A percentile compares a stretch with the other conserved stretches of the same genome.
These are phyloP conservation scores for Guyanaporus albipodus DNA, from an alignment of 768 basidiomycete genomes.

Conservation along the genomic window DNA sequence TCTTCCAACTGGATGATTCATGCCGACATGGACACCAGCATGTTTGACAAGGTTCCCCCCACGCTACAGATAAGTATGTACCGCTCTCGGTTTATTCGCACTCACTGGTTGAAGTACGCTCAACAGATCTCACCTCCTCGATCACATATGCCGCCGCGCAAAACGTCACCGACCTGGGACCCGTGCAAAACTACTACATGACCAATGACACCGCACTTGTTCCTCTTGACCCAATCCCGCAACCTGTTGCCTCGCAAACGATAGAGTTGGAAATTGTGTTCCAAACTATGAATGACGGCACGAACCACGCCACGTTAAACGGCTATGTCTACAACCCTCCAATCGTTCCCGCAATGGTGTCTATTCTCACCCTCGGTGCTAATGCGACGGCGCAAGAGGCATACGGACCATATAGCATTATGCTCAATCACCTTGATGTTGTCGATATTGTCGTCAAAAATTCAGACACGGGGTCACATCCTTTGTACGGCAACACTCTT, in stretches of 20 bases:
- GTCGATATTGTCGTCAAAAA: constrained; percentile 78
- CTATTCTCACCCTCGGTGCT: constrained; percentile 67
- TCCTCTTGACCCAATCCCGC: constrained; percentile 52
- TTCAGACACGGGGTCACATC: constrained; percentile 70
- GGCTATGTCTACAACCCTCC: constrained; percentile 64
- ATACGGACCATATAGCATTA: constrained; percentile 78
- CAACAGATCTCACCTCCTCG: constrained; percentile 74
- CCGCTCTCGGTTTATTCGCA: background rate
- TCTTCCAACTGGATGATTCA: constrained; percentile 84
- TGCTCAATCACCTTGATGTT: constrained; percentile 70
- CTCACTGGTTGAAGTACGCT: background rate
- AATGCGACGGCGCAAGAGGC: constrained; percentile 63
- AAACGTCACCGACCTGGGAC: constrained; percentile 48
- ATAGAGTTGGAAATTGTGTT: constrained; percentile 73
- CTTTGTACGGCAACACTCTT: constrained; percentile 56
- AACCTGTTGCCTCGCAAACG: constrained; percentile 49
- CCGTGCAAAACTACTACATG: constrained; percentile 53
- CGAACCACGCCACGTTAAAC: constrained; percentile 79
- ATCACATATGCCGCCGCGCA: constrained; percentile 66
- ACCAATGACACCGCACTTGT: constrained; percentile 67
- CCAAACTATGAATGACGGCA: constrained; percentile 82
- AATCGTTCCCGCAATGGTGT: constrained; percentile 72
- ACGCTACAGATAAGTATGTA: constrained; percentile 68
- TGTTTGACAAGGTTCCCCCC: constrained; percentile 84
- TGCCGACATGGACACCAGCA: constrained; percentile 82